Base-by-base conservation (phyloP, 23 red algal genomes). In the Porphyridium purpureum region DNA sequence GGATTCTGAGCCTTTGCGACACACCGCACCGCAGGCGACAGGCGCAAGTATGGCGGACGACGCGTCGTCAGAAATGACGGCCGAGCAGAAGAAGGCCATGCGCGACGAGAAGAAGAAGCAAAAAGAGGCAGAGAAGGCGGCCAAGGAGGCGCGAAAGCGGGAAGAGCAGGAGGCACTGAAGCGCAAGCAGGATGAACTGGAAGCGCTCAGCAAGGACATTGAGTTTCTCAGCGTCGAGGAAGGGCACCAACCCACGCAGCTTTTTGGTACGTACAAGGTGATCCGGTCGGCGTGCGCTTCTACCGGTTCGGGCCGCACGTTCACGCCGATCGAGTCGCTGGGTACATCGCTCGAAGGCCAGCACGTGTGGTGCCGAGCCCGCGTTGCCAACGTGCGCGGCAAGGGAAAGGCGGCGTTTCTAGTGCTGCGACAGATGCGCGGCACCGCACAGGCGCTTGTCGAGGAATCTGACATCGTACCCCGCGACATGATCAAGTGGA, bases 401-500 rank as follows among this genome's bases (percentile, higher is more conserved):
- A 60, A 56, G 19, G 77, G 65, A 5, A 66, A 80, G 42, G 62
- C 68, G 15, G 69, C 60, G 0, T 94, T 94, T 71, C 8, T 94
- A n/a, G 70, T 82, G 9, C 56, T 94, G 8, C 63, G 88, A 2
- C 63, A 84, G 58, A 64, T 33, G 7, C 49, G 67, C 47, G 60
- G 69, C 31, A 94, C 78, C 4, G 68, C 69, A 4, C 88, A 94
- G 50, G 77, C 76, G 1, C 69, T 94, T 9, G 27, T 84, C 26
- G 52, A 23, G 4, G 72, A 78, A 29, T 63, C 64, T 1, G 74
- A 70, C n/a, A 29, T 54, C 32, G 52, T 78, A 7, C 25, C 61
- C 22, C 72, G 72, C 31, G 57, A 27, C n/a, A 64, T 94, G 53
- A 42, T 84, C 23, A 82, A 82, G 32, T 94, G 88, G 88, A 59